Conservation (phyloP, 208 protist genomes). For the Trypanosoma theileri region DNA sequence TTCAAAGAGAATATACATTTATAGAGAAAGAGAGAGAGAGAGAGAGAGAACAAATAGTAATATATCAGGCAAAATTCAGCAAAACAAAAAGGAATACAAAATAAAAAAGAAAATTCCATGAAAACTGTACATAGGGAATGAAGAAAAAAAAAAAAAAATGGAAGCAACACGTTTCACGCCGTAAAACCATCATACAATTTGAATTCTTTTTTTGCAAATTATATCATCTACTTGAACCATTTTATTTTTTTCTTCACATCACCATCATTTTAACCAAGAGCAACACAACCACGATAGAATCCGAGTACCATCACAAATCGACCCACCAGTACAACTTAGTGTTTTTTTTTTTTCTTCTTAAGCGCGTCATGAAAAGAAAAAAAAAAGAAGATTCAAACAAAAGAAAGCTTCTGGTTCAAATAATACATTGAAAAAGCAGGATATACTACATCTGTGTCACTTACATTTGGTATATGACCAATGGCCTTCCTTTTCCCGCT, state of each 20-base stretch:
- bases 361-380: not conserved
- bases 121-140: constrained; percentile 16
- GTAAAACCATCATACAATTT: too few relatives aligned
- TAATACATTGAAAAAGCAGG: constrained; percentile 92
- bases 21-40: not conserved
- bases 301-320: too few relatives aligned
- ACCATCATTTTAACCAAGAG: too few relatives aligned
- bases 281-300: too few relatives aligned
- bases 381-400: constrained; percentile 60
- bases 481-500: constrained; percentile 71
- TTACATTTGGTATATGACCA: constrained; percentile 71
- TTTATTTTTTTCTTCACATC: too few relatives aligned
- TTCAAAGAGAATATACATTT: constrained; percentile 2
- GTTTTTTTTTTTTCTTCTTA: not conserved
- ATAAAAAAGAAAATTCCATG: constrained; percentile 11
- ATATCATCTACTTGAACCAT: too few relatives aligned
- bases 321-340: not conserved
- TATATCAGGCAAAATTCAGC: not conserved
- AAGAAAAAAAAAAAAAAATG: not conserved
- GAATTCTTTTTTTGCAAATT: too few relatives aligned
- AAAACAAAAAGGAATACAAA: constrained; percentile 18
- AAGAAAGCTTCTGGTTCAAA: constrained; percentile 87
- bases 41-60: constrained; percentile 3
- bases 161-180: not conserved
- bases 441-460: constrained; percentile 71